These are phyloP conservation scores for Fistulifera pelliculosa DNA, from an alignment of 108 stramenopile genomes.

Conservation along the genomic window DNA sequence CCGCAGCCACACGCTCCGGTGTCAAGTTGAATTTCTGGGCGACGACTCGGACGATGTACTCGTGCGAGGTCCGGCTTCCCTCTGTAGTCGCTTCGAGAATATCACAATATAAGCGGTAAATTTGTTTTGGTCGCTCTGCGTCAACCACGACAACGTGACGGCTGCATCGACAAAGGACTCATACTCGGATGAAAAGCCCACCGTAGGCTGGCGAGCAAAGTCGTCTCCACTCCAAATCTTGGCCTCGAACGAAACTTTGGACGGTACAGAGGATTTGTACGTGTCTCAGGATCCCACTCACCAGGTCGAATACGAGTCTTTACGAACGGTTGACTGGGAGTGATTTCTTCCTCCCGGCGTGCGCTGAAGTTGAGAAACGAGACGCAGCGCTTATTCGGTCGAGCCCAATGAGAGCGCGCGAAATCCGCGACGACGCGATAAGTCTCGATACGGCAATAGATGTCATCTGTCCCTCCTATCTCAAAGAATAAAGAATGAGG, in stretches of 20 bases:
- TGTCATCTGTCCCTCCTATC: too few relatives aligned
- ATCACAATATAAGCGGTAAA: constrained; percentile 57
- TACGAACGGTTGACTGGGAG: not conserved
- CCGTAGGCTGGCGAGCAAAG: constrained; percentile 18
- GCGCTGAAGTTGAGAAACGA: too few relatives aligned
- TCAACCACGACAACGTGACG: constrained; percentile 63
- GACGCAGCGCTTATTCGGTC: too few relatives aligned
- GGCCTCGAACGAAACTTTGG: constrained; percentile 1
- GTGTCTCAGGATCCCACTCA: constrained; percentile 2
- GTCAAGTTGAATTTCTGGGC: constrained; percentile 69
- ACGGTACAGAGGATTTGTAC: not conserved
- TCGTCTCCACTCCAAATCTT: not conserved
- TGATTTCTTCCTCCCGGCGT: too few relatives aligned
- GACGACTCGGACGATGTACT: constrained; percentile 65
- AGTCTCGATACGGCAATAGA: too few relatives aligned
- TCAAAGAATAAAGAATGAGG: too few relatives aligned
- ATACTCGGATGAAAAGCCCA: constrained; percentile 61
- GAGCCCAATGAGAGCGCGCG: too few relatives aligned
- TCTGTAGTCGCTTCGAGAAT: constrained; percentile 38
- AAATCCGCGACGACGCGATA: too few relatives aligned
- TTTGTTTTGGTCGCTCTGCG: constrained; percentile 33
- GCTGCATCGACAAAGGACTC: constrained; percentile 58
- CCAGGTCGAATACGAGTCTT: constrained; percentile 1
- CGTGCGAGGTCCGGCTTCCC: constrained; percentile 59
- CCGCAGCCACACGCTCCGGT: constrained; percentile 53